phyloP scores from a whole-genome alignment of 371 early-diverging fungal species.

The Apophysomyces ossiformis region DNA sequence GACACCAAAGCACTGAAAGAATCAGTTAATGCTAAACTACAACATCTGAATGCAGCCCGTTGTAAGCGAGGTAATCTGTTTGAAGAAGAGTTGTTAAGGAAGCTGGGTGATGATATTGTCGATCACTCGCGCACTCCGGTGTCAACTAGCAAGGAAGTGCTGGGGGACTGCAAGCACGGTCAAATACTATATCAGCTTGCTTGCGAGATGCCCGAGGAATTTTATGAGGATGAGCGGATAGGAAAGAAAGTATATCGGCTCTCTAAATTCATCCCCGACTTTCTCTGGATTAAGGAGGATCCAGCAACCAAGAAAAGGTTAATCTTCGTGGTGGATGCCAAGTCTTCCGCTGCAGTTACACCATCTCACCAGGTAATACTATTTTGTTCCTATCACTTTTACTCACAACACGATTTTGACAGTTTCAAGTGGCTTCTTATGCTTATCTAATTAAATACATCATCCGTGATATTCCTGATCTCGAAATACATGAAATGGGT shows the following conservation, averaged over 20 bases:
- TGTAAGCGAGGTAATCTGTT: constrained; percentile 29
- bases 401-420: neutral
- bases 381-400: too few species aligned
- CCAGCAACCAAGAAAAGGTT: constrained; percentile 27
- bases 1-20: neutral
- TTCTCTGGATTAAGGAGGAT: constrained; percentile 46
- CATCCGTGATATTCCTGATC: constrained; percentile 40
- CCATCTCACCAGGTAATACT: constrained; percentile 49
- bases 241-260: constrained; percentile 37
- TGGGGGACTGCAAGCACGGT: constrained; percentile 17
- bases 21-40: neutral
- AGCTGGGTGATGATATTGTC: constrained; percentile 18
- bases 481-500: constrained; percentile 47
- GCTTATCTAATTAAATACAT: constrained; percentile 49
- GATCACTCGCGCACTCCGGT: constrained; percentile 42
- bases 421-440: constrained; percentile 61
- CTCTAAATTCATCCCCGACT: constrained; percentile 53
- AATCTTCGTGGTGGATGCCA: constrained; percentile 57
- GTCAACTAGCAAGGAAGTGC: constrained; percentile 31
- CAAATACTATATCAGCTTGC: constrained; percentile 51
- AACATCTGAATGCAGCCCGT: constrained; percentile 16
- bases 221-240: constrained; percentile 38
- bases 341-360: constrained; percentile 46
- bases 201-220: constrained; percentile 38
- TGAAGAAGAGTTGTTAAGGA: constrained; percentile 36